Conservation (phyloP, 2,329 filamentous ascomycete species). For the Cordyceps militaris region DNA sequence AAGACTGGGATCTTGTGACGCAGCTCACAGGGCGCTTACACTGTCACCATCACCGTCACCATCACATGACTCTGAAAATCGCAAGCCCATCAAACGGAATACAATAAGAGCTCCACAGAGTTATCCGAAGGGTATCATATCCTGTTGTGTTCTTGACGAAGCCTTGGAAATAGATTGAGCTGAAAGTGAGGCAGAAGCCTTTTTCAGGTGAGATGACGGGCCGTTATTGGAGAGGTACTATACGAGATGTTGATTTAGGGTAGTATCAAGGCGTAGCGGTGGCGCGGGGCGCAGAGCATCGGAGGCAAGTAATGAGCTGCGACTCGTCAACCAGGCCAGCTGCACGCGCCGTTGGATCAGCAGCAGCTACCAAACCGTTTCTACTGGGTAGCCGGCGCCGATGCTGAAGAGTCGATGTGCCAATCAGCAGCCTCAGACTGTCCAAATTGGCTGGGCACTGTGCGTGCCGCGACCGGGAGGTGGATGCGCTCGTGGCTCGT, state of each 20-base stretch:
- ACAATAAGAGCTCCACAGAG: not conserved
- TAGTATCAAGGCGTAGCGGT: not conserved
- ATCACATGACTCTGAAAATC: no score
- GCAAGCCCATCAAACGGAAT: not conserved
- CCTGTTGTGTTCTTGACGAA: no score
- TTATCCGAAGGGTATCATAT: no score
- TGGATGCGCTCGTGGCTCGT: not conserved
- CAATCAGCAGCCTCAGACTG: not conserved
- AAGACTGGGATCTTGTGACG: not conserved
- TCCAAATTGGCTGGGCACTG: not conserved
- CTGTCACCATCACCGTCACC: no score
- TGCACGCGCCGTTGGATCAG: not conserved
- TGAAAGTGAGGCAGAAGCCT: not conserved
- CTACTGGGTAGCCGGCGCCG: not conserved
- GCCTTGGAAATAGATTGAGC: not conserved
- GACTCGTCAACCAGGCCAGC: not conserved
- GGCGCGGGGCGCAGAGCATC: not conserved
- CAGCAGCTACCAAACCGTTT: not conserved
- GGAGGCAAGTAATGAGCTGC: not conserved
- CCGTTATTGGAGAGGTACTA: not conserved
- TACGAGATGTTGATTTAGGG: not conserved
- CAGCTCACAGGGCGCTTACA: not conserved
- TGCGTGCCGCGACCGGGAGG: not conserved
- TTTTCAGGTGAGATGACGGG: not conserved
- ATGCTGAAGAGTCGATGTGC: not conserved